Evolutionary conservation across 2,329 filamentous ascomycete species (phyloP).

Genomic region (Venturia asperata): DNA sequence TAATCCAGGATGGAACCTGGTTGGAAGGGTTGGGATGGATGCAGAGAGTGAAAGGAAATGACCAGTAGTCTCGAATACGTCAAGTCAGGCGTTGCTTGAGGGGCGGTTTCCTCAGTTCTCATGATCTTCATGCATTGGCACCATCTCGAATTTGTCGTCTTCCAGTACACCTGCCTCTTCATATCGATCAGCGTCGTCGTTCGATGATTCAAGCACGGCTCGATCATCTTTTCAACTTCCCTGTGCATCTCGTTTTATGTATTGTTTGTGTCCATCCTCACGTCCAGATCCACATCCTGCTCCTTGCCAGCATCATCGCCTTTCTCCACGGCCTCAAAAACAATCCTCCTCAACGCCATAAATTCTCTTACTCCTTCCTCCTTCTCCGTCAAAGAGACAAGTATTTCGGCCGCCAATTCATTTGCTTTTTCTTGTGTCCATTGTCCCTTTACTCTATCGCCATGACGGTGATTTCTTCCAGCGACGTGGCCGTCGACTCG

Average conservation of each 20-base stretch:
- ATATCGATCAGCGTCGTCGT: background rate
- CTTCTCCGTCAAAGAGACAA: conserved; percentile 27
- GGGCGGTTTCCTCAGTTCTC: no score
- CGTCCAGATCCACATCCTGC: background rate
- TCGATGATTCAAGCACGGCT: background rate
- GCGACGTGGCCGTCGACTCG: conserved; percentile 21
- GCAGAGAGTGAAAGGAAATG: no score
- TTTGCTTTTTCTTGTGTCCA: conserved; percentile 36
- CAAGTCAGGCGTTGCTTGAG: no score
- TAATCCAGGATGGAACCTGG: background rate
- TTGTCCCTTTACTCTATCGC: conserved; percentile 22
- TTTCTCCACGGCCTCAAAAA: conserved; percentile 23
- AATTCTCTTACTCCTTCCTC: conserved; percentile 38
- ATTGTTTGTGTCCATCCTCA: background rate
- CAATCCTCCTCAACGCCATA: conserved; percentile 27
- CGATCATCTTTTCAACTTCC: background rate
- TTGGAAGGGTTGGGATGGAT: background rate
- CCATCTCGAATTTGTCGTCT: background rate
- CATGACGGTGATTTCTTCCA: background rate
- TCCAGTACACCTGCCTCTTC: background rate
- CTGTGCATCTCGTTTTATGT: background rate
- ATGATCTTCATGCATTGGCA: background rate
- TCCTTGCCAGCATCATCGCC: conserved; percentile 13
- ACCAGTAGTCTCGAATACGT: no score
- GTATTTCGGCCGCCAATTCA: conserved; percentile 27